Conservation (phyloP, 306 rosid genomes). For the Casuarina equisetifolia region DNA sequence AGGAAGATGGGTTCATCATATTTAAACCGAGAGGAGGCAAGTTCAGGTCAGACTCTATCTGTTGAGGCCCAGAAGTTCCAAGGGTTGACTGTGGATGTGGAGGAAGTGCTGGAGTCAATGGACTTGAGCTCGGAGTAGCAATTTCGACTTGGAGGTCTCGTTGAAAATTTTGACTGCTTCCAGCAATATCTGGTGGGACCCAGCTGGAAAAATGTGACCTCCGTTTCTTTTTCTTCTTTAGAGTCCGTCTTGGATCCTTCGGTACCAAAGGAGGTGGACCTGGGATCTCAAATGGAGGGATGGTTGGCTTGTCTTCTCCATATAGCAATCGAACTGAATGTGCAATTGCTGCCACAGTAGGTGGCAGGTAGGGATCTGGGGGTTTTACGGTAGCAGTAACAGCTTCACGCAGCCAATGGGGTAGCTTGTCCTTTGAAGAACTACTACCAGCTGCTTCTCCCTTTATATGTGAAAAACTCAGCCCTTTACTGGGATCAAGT, state of each 20-base stretch:
- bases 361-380: conserved; percentile 81
- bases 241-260: conserved; percentile 78
- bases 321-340: conserved; percentile 85
- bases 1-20: conserved; percentile 40
- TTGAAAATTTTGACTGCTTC: conserved; percentile 47
- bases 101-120: conserved; percentile 56
- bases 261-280: conserved; percentile 86
- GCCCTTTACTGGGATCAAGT: conserved; percentile 50
- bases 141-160: conserved; percentile 40
- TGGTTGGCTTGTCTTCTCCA: conserved; percentile 73
- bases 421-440: conserved; percentile 79
- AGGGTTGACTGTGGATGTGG: conserved; percentile 45
- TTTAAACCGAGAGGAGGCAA: conserved; percentile 45
- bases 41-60: conserved; percentile 58
- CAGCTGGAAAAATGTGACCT: conserved; percentile 43
- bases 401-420: conserved; percentile 98
- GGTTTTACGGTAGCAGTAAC: conserved; percentile 71
- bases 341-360: conserved; percentile 87
- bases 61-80: conserved; percentile 41
- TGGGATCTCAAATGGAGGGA: conserved; percentile 94
- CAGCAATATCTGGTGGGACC: conserved; percentile 46
- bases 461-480: conserved; percentile 37
- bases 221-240: conserved; percentile 68
- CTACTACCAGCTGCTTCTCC: conserved; percentile 62
- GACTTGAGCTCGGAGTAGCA: conserved; percentile 65